Conservation (phyloP, 345 rosid genomes). For the Salix arbutifolia region DNA sequence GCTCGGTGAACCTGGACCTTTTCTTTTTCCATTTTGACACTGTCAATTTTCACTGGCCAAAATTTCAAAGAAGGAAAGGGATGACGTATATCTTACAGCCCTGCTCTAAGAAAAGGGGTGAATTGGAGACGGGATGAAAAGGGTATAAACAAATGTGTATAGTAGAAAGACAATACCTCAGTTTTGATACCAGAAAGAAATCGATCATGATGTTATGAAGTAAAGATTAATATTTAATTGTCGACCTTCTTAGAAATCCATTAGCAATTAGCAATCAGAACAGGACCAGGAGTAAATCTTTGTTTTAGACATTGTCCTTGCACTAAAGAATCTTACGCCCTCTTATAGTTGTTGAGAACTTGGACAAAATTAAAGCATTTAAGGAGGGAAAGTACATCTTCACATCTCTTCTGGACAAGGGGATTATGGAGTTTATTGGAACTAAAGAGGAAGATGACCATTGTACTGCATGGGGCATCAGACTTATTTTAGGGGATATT, state of each 20-base stretch:
- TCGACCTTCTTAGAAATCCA: slow-evolving; percentile 57
- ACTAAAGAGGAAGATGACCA: slow-evolving; percentile 92
- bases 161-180: no score
- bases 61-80: no score
- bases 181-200: no score
- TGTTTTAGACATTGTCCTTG: slow-evolving; percentile 76
- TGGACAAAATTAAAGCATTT: slow-evolving; percentile 39
- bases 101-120: no score
- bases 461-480: slow-evolving; percentile 61
- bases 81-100: no score
- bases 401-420: slow-evolving; percentile 54
- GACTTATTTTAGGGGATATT: slow-evolving; percentile 40
- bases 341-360: slow-evolving; percentile 69
- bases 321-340: slow-evolving; percentile 91
- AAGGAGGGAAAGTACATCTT: slow-evolving; percentile 50
- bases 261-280: slow-evolving; percentile 55
- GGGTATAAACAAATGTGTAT: no score
- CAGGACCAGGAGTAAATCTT: slow-evolving; percentile 75
- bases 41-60: no score
- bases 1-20: no score
- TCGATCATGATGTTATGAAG: no score
- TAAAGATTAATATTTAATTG: no score
- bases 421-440: slow-evolving; percentile 73
- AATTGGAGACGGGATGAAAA: no score
- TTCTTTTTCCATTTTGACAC: no score